These are phyloP conservation scores for Candida bentonensis DNA, from an alignment of 805 yeast species.

Conservation along the genomic window DNA sequence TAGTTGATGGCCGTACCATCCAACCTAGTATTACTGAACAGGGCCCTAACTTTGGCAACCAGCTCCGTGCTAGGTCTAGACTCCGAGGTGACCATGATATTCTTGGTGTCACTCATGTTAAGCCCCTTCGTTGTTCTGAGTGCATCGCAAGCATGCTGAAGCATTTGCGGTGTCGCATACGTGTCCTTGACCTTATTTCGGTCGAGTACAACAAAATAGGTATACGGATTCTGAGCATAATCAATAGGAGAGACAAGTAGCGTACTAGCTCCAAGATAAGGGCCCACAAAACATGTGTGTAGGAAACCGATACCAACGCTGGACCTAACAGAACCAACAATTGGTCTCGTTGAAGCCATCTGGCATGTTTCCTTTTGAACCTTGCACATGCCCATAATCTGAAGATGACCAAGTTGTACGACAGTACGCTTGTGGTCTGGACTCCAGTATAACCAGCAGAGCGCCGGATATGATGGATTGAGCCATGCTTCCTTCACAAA, in stretches of 20 bases:
- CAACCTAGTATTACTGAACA: conserved; percentile 50
- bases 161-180: conserved; percentile 71
- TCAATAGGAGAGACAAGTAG: conserved; percentile 66
- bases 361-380: conserved; percentile 87
- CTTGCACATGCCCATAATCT: conserved; percentile 67
- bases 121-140: conserved; percentile 44
- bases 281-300: conserved; percentile 72
- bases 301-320: conserved; percentile 78
- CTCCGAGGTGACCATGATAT: conserved; percentile 70
- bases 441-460: conserved; percentile 58
- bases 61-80: conserved; percentile 58
- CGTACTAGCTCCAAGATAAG: conserved; percentile 77
- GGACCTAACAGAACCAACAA: conserved; percentile 79
- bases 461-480: conserved; percentile 32
- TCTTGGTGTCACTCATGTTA: conserved; percentile 49
- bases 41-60: conserved; percentile 38
- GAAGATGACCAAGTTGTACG: conserved; percentile 39
- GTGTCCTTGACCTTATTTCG: conserved; percentile 74
- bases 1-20: conserved; percentile 58
- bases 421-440: conserved; percentile 59
- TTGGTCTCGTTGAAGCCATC: conserved; percentile 52
- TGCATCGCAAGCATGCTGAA: conserved; percentile 53
- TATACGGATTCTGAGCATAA: conserved; percentile 58
- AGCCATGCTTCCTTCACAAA: conserved; percentile 14
- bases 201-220: conserved; percentile 56